Base-by-base conservation (phyloP, 495 filamentous ascomycete species). In the Cercophora sp. region DNA sequence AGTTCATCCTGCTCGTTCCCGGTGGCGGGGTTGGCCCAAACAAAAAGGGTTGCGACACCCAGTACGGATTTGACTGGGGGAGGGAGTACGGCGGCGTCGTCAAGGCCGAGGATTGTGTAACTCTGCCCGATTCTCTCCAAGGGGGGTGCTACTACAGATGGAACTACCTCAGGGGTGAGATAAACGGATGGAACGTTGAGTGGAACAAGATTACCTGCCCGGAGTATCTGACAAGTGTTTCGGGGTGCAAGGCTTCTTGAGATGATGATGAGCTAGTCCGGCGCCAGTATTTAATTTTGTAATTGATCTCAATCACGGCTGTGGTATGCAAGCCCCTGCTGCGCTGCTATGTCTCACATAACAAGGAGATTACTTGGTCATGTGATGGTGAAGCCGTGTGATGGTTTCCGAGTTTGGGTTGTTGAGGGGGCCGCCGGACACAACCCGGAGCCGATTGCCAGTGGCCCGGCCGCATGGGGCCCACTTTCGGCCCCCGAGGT, bases 71-170 rank as follows among this genome's bases (percentile, higher is more conserved):
- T 22, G 54, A 53, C 25, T 60, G 58, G 58, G 53, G 58, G 10
- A 29, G 55, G 15, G 55, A 61, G 44, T 60, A 57, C 23, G 58
- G 61, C n/a, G 55, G 57, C 11, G 51, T 64, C 27, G 44, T 40
- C 40, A 58, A 48, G 46, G 42, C 27, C 31, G 51, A 52, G 40
- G 52, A 56, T 27, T 58, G 54, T 29, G 52, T 39, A 48, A 41
- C 48, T 36, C 55, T 64, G 8, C 55, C 61, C 18, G 46, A 55
- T 15, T 18, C 27, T 26, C 40, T 64, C 40, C 58, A 57, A 46
- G 56, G 47, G 18, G 55, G 58, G 20, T 60, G 58, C 20, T 57
- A 60, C 29, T 56, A 54, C 54, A 23, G 58, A 29, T 60, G 44
- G 40, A 60, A 60, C 32, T 60, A 54, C 54, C 54, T 52, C 22